These are phyloP conservation scores for Apiotrichum mycotoxinovorans DNA, from an alignment of 1,284 basidiomycete genomes.

Conservation along the genomic window DNA sequence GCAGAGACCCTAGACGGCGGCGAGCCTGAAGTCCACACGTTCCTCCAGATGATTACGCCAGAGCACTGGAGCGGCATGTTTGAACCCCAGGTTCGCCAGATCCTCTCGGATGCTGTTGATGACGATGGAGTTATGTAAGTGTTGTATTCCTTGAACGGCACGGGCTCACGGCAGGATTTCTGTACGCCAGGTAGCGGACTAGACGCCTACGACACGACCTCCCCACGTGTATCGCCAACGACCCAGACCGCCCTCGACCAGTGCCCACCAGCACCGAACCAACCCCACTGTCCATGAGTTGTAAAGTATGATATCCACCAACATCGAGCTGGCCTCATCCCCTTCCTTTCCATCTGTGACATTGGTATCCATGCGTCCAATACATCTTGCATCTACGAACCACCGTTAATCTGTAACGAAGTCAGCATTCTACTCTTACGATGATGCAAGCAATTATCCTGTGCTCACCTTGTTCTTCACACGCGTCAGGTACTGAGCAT, in stretches of 20 bases:
- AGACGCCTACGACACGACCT: background rate
- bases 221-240: no score
- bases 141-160: background rate
- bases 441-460: background rate
- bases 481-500: slow-evolving; percentile 83
- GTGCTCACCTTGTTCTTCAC: slow-evolving; percentile 66
- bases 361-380: slow-evolving; percentile 5
- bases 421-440: background rate
- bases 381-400: slow-evolving; percentile 10
- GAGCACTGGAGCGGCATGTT: background rate
- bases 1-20: background rate
- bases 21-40: background rate
- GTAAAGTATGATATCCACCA: background rate
- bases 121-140: background rate
- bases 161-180: background rate
- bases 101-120: background rate
- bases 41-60: background rate
- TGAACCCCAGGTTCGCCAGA: background rate
- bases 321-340: background rate
- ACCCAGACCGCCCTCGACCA: no score
- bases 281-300: no score
- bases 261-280: background rate
- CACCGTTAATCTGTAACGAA: slow-evolving; percentile 3
- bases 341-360: background rate
- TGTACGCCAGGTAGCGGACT: background rate